Evolutionary conservation across 352 stramenopile genomes (phyloP).

Genomic region (Pythium sp.): DNA sequence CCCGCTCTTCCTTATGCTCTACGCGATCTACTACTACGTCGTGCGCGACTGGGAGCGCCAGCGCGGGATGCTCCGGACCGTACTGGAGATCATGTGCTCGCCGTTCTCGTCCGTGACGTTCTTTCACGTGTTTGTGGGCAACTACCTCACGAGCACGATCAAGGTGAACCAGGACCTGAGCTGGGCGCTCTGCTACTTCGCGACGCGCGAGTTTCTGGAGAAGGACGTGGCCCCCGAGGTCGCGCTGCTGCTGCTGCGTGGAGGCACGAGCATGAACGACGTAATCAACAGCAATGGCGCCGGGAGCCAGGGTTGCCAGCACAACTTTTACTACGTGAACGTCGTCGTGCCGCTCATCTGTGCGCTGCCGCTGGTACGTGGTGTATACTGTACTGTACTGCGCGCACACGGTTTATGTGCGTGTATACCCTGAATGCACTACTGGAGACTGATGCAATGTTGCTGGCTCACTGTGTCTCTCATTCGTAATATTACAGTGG

Average conservation of each 20-base stretch:
- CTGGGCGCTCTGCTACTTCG: constrained; percentile 96
- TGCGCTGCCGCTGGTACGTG: constrained; percentile 82
- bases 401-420: background rate
- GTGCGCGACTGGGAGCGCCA: constrained; percentile 85
- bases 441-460: background rate
- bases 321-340: constrained; percentile 93
- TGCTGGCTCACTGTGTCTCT: background rate
- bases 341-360: constrained; percentile 94
- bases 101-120: constrained; percentile 93
- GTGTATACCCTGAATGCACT: background rate
- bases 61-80: constrained; percentile 79
- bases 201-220: constrained; percentile 91
- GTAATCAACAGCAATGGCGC: constrained; percentile 11
- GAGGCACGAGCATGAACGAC: constrained; percentile 11
- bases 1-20: constrained; percentile 90
- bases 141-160: constrained; percentile 85
- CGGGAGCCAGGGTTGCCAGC: constrained; percentile 30
- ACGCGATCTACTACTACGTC: constrained; percentile 92
- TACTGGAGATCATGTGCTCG: constrained; percentile 89
- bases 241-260: constrained; percentile 13
- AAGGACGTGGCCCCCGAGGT: constrained; percentile 43
- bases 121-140: constrained; percentile 90
- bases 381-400: background rate
- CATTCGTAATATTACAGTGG: constrained; percentile 39
- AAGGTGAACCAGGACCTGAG: constrained; percentile 85